These are phyloP conservation scores for Lineolata rhizophorae DNA, from an alignment of 495 filamentous ascomycete species.

Conservation along the genomic window DNA sequence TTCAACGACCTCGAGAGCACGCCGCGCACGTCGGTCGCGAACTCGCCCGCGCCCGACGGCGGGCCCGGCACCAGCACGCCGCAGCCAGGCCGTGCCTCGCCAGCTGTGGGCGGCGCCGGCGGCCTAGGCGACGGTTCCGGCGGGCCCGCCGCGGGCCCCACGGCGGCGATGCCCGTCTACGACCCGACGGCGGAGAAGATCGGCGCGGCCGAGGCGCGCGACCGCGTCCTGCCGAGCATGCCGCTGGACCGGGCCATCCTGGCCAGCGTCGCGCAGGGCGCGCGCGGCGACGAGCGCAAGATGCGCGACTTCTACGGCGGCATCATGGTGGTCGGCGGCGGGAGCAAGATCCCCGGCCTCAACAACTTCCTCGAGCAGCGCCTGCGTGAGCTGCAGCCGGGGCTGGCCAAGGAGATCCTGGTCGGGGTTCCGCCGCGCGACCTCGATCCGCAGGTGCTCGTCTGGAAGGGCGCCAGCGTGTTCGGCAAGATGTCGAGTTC, in stretches of 20 bases:
- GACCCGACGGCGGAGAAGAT: slow-evolving; percentile 15
- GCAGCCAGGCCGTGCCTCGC: slow-evolving; percentile 33
- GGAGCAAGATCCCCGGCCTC: slow-evolving; percentile 57
- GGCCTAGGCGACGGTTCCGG: slow-evolving; percentile 17
- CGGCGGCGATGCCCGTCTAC: too few relatives aligned
- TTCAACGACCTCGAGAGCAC: slow-evolving; percentile 40
- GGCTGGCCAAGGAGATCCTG: slow-evolving; percentile 59
- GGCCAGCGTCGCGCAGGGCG: slow-evolving; percentile 66
- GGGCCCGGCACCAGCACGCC: too few relatives aligned
- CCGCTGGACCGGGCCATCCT: slow-evolving; percentile 79
- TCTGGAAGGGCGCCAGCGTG: slow-evolving; percentile 94
- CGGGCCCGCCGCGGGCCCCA: slow-evolving; percentile 18
- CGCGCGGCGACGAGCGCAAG: slow-evolving; percentile 76
- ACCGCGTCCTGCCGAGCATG: slow-evolving; percentile 58
- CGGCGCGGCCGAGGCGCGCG: slow-evolving; percentile 39
- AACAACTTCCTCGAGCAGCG: slow-evolving; percentile 59
- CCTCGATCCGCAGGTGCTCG: slow-evolving; percentile 81
- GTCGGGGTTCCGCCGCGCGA: slow-evolving; percentile 76
- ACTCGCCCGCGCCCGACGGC: slow-evolving; percentile 63
- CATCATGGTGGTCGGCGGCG: slow-evolving; percentile 92
- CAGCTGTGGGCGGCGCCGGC: slow-evolving; percentile 24
- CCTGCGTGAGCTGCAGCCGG: slow-evolving; percentile 44
- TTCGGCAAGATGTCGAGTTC: slow-evolving; percentile 73
- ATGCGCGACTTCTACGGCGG: slow-evolving; percentile 75
- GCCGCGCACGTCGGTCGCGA: slow-evolving; percentile 63